Percentiles rank a stretch among this genome's conserved stretches.
Conservation (phyloP, 2,329 filamentous ascomycete genomes). For the Neopestalotiopsis sp. region DNA sequence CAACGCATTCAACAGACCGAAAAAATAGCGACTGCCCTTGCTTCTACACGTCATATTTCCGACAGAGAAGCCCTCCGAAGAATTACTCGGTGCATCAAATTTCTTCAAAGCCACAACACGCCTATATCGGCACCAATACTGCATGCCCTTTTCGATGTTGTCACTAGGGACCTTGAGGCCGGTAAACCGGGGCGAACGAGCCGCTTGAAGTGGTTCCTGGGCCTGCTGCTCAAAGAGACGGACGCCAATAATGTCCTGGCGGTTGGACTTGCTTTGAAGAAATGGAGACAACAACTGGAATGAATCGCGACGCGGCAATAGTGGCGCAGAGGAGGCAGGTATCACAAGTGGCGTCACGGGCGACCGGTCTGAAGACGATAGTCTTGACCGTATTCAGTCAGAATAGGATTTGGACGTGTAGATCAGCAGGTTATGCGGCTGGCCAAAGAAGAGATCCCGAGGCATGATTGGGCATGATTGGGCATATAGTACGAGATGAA, state of each 20-base stretch:
- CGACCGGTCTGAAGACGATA: slow-evolving; percentile 3
- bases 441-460: neutral
- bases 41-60: slow-evolving; percentile 26
- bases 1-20: neutral
- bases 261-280: slow-evolving; percentile 23
- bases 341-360: neutral
- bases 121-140: slow-evolving; percentile 30
- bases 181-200: slow-evolving; percentile 38
- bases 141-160: slow-evolving; percentile 36
- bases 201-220: slow-evolving; percentile 42
- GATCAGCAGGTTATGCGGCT: neutral
- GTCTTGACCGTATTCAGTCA: neutral
- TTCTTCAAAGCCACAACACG: slow-evolving; percentile 30
- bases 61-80: slow-evolving; percentile 32
- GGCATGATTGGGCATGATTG: neutral
- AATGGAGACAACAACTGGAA: slow-evolving; percentile 23
- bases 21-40: slow-evolving; percentile 24
- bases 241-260: slow-evolving; percentile 31
- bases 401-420: neutral
- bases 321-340: neutral
- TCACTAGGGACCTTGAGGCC: slow-evolving; percentile 41
- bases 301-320: neutral
- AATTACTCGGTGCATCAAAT: slow-evolving; percentile 36
- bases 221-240: slow-evolving; percentile 32
- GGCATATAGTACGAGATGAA: neutral